Base-by-base conservation (phyloP, 768 basidiomycete genomes). In the Phlebiopsis gigantea region DNA sequence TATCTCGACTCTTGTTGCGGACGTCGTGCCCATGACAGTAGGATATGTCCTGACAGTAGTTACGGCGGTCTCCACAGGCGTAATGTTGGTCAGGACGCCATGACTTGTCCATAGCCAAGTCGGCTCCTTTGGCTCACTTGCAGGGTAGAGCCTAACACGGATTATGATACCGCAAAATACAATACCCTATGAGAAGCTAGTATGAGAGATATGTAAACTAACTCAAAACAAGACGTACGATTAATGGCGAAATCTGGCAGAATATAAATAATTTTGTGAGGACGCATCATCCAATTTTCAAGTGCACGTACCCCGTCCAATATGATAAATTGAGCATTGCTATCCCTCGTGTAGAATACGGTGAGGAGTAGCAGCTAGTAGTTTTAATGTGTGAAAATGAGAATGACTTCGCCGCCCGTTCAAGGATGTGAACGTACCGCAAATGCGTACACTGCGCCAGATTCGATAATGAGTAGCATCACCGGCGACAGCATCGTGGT, bases 301-400 rank as follows among this genome's bases (percentile, higher is more conserved):
- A n/a, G n/a, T n/a, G n/a, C n/a, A 52, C 56, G 4, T 24, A 57
- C 56, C 14, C 48, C 48, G 44, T 57, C 56, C n/a, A 57, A 49
- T 5, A 57, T 29, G 21, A 57, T 57, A 28, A 44, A 57, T 24
- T 57, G 56, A 12, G 56, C 56, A 45, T 57, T 57, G 48, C 42
- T 51, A 25, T 57, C 56, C 28, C 42, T 51, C 12, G 49, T 51
- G 44, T 57, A 57, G 31, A 57, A 51, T 17, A 42, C 56, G 6
- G 56, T 57, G 8, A 57, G 28, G 19, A 57, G 56, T 28, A 57
- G 42, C 7, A 57, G 50, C 56, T 57, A 51, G 1, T 14, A n/a
- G 25, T 5, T 17, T 5, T 17, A n/a, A 17, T 19, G n/a, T 22
- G 31, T 9, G 4, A 17, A 3, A 39, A 39, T 2, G 12, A 31